Base-by-base conservation (phyloP, 164 flowering plant species). In the Cinnamomum chago region DNA sequence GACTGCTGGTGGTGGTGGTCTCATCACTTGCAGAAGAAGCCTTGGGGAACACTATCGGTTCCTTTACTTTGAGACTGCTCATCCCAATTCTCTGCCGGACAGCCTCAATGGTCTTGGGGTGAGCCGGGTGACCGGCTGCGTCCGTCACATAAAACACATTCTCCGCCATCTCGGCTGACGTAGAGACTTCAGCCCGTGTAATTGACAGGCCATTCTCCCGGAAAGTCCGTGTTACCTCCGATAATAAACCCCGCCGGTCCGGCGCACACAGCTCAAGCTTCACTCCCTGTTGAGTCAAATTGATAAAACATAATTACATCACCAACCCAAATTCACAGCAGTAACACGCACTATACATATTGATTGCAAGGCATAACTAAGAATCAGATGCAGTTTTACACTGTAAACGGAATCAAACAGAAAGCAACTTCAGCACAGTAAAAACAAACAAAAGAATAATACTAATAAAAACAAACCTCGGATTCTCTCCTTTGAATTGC, bases 161-260 rank as follows among this genome's bases (percentile, higher is more conserved):
- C 18, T 22, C 68, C 2, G 94, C 97, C 75, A 67, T 80, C 7
- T 83, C 90, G 1, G 69, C 68, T 0, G 80, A 71, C 2, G 99
- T 95, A 1, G 97, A 92, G 64, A 95, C 85, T 76, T 95, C 99
- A 1, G 99, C 97, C 72, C 92, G 84, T 5, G 97, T 88, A 66
- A 96, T 90, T 33, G 90, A 89, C 1, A 96, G 86, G n/a, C 95
- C 98, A 50, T 92, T 90, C 74, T 96, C 99, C 11, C 97, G 84
- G 71, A 96, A 94, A 10, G 97, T 89, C 71, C 98, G 77, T 0
- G 92, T 96, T 2, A 96, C 98, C 27, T 90, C 92, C 1, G 99
- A 94, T 58, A 96, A 73, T 1, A 96, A 83, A 2, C 97, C 92
- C 55, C 72, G 84, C 64, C 87, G 82, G 47, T 96, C 98, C 0